A percentile compares a stretch with the other conserved stretches of the same genome.
These are phyloP conservation scores for Blepharisma undulans DNA, from an alignment of 169 alveolate species.

Conservation along the genomic window DNA sequence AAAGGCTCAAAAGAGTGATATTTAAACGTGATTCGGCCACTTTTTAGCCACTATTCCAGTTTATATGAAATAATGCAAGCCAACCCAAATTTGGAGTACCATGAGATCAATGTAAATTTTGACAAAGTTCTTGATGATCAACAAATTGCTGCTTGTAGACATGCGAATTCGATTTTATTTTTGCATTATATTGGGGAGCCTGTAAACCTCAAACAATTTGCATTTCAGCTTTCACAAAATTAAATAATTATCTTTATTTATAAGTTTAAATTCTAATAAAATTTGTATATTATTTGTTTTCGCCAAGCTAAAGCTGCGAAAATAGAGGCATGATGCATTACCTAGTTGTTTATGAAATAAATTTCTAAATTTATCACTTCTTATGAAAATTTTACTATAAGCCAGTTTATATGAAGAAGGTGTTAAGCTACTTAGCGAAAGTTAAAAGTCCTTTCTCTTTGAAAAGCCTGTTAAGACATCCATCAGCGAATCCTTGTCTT, in stretches of 20 bases:
- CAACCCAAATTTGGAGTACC: neutral
- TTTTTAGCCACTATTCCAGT: constrained; percentile 16
- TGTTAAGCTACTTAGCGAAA: constrained; percentile 62
- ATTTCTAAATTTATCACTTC: neutral
- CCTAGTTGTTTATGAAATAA: neutral
- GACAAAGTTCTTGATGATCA: neutral
- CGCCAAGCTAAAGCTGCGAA: too few relatives aligned
- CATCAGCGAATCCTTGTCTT: constrained; percentile 92
- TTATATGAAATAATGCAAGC: neutral
- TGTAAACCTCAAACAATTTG: neutral
- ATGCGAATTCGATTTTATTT: neutral
- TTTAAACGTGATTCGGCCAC: neutral
- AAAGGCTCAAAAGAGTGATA: neutral
- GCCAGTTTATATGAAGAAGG: neutral
- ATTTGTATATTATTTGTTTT: too few relatives aligned
- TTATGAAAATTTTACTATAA: too few relatives aligned
- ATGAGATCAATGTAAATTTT: neutral
- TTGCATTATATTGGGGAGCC: neutral
- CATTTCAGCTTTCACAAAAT: neutral
- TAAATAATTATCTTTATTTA: neutral
- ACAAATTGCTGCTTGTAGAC: neutral
- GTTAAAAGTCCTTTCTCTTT: constrained; percentile 87
- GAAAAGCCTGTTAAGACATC: constrained; percentile 91
- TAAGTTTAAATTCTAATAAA: neutral
- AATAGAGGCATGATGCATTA: too few relatives aligned